Conservation (phyloP, 768 basidiomycete species). For the Mycena sanguinolenta region DNA sequence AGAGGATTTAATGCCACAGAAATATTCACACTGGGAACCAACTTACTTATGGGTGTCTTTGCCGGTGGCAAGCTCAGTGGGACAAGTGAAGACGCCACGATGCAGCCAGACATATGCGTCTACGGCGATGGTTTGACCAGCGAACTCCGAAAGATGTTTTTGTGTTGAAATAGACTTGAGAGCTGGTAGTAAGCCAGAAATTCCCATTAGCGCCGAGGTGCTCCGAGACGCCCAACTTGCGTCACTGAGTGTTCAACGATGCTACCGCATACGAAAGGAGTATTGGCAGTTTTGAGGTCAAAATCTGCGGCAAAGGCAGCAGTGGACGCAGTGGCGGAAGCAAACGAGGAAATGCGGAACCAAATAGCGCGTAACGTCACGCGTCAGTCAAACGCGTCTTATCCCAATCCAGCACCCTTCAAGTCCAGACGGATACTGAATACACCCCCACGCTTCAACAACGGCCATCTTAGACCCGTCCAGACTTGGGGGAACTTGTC, state of each 20-base stretch:
- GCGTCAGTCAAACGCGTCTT: slow-evolving; percentile 2
- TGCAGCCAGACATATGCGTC: slow-evolving; percentile 98
- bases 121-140: slow-evolving; percentile 88
- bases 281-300: not conserved
- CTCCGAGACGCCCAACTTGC: not conserved
- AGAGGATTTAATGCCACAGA: not conserved
- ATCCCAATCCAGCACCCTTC: too few relatives aligned
- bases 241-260: not conserved
- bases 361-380: slow-evolving; percentile 22
- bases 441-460: too few relatives aligned
- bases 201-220: slow-evolving; percentile 73
- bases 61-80: slow-evolving; percentile 90
- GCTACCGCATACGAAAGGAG: not conserved
- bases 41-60: slow-evolving; percentile 86
- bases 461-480: too few relatives aligned
- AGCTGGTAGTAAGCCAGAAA: slow-evolving; percentile 89
- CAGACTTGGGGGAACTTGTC: not conserved
- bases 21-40: not conserved
- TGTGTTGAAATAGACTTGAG: slow-evolving; percentile 90
- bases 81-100: slow-evolving; percentile 90
- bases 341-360: not conserved
- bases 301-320: too few relatives aligned
- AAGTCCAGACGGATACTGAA: too few relatives aligned
- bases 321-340: not conserved
- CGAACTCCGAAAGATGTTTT: slow-evolving; percentile 83